A percentile compares a stretch with the other conserved stretches of the same genome.
These are phyloP conservation scores for Salix suchowensis DNA, from an alignment of 345 rosid genomes.

Conservation along the genomic window DNA sequence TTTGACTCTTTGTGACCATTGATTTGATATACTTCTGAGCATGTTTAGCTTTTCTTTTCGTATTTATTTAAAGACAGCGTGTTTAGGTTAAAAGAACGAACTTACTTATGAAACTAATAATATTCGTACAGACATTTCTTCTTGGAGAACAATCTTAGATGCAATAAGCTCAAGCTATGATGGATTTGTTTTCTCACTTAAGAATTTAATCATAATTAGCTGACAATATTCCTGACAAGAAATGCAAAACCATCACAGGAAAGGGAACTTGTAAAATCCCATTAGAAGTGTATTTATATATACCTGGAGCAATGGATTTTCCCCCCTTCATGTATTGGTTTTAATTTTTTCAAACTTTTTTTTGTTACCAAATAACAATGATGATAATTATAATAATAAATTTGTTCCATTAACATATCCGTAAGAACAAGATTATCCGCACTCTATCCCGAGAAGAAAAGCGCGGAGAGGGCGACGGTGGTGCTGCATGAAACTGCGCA, in stretches of 20 bases:
- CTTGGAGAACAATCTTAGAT: not conserved
- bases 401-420: not conserved
- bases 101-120: constrained; percentile 11
- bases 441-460: not conserved
- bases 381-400: too few species aligned
- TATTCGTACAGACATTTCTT: not conserved
- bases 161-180: not conserved
- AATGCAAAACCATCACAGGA: not conserved
- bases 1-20: constrained; percentile 33
- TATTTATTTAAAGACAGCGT: not conserved
- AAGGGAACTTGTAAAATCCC: not conserved
- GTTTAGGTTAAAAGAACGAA: constrained; percentile 39
- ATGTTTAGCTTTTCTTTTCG: not conserved
- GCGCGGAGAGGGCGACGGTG: not conserved
- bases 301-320: too few species aligned
- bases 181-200: too few species aligned
- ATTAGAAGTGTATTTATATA: not conserved
- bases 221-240: too few species aligned
- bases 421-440: not conserved
- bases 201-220: too few species aligned
- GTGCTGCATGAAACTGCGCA: not conserved
- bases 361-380: not conserved
- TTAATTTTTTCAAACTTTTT: not conserved
- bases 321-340: too few species aligned
- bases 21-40: constrained; percentile 25